These are phyloP conservation scores for Scheffersomyces quercinus DNA, from an alignment of 1,139 yeast species.

Conservation along the genomic window DNA sequence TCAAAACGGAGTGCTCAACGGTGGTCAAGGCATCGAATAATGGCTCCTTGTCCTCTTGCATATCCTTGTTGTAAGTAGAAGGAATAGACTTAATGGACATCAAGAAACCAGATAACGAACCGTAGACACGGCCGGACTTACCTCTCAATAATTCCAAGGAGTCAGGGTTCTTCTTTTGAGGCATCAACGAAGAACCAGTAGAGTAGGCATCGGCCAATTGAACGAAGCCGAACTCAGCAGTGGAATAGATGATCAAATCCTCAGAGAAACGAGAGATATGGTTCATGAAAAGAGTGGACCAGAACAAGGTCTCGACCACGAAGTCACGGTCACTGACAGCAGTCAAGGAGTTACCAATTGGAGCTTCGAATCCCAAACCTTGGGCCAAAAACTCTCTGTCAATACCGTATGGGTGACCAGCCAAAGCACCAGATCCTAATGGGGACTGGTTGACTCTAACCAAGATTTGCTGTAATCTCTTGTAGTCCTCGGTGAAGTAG, in stretches of 20 bases:
- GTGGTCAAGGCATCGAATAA: constrained; percentile 87
- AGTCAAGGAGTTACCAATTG: constrained; percentile 90
- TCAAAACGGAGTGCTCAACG: constrained; percentile 87
- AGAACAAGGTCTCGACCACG: constrained; percentile 93
- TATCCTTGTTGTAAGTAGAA: constrained; percentile 94
- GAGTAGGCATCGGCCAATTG: constrained; percentile 96
- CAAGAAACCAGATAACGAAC: constrained; percentile 90
- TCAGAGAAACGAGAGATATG: constrained; percentile 93
- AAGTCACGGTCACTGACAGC: constrained; percentile 98
- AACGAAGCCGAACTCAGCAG: constrained; percentile 95
- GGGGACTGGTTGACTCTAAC: constrained; percentile 87
- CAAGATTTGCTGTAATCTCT: constrained; percentile 77
- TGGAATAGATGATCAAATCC: constrained; percentile 91
- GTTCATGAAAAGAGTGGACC: constrained; percentile 95
- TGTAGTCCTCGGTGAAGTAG: constrained; percentile 85
- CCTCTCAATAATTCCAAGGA: constrained; percentile 94
- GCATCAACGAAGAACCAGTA: constrained; percentile 98
- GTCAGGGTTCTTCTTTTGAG: constrained; percentile 98
- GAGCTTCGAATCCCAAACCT: constrained; percentile 75
- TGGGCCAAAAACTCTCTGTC: constrained; percentile 87
- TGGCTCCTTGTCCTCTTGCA: constrained; percentile 99
- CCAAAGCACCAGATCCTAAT: constrained; percentile 95
- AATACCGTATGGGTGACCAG: constrained; percentile 98
- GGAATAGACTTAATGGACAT: constrained; percentile 96
- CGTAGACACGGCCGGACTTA: constrained; percentile 95